Conservation (phyloP, 1,284 basidiomycete species). For the Bondarzewia mesenterica region DNA sequence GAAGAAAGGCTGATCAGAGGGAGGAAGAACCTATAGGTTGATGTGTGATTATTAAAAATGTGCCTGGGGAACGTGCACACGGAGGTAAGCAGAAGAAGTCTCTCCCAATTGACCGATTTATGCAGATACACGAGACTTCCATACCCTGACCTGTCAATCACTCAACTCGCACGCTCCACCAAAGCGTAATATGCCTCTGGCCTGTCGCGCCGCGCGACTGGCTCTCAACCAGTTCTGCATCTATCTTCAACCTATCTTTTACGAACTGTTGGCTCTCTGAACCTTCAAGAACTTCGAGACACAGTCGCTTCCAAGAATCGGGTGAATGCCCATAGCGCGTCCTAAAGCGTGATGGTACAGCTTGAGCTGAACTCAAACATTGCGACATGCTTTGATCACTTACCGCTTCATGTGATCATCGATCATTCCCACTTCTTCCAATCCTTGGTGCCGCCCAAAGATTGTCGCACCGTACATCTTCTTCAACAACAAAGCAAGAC, state of each 20-base stretch:
- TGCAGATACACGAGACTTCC: too few species aligned
- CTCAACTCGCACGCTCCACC: too few species aligned
- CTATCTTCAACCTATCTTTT: conserved; percentile 4
- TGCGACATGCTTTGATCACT: background rate
- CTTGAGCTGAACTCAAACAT: background rate
- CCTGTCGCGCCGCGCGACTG: too few species aligned
- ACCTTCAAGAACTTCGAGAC: conserved; percentile 9
- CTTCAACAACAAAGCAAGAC: conserved; percentile 14
- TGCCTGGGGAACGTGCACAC: too few species aligned
- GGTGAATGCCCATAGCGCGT: conserved; percentile 14
- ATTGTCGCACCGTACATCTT: conserved; percentile 5
- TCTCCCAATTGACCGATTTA: too few species aligned
- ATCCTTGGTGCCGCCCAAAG: conserved; percentile 16
- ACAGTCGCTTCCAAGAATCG: conserved; percentile 11
- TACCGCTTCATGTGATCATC: conserved; percentile 11
- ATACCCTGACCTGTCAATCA: too few species aligned
- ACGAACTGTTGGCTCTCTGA: conserved; percentile 6
- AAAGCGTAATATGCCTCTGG: too few species aligned
- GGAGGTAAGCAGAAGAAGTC: too few species aligned
- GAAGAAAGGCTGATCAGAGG: too few species aligned
- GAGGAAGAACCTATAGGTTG: too few species aligned
- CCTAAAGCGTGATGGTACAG: conserved; percentile 1
- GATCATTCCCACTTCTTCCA: conserved; percentile 9
- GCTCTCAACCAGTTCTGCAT: conserved; percentile 9
- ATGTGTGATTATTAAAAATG: too few species aligned